Evolutionary conservation across 805 yeast genomes (phyloP).

Genomic region (Saturnispora diversa): DNA sequence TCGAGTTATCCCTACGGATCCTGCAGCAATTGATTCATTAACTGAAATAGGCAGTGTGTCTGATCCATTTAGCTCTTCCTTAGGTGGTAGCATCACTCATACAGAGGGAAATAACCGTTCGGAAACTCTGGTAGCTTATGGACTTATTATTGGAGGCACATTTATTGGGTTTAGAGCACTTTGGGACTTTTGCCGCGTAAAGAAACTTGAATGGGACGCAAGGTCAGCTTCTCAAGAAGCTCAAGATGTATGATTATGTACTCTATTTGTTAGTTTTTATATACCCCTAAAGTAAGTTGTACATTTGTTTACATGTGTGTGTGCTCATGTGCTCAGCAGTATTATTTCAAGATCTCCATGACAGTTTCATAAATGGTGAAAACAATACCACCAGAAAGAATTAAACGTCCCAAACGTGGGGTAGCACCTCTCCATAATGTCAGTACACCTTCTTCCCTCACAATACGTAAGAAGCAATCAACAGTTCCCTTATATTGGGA

Average conservation of each 20-base stretch:
- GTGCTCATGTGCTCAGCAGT: too few relatives aligned
- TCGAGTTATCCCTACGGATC: conserved; percentile 42
- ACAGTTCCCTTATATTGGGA: conserved; percentile 63
- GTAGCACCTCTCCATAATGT: conserved; percentile 99
- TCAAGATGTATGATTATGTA: too few relatives aligned
- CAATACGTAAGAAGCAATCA: conserved; percentile 73
- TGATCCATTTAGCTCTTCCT: conserved; percentile 23
- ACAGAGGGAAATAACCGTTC: conserved; percentile 5
- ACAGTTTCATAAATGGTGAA: conserved; percentile 93
- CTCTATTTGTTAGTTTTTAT: too few relatives aligned
- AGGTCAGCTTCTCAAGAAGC: background rate
- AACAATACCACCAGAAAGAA: conserved; percentile 93
- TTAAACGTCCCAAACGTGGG: conserved; percentile 86
- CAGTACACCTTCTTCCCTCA: conserved; percentile 78
- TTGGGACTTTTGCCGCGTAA: conserved; percentile 67
- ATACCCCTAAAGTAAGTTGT: too few relatives aligned
- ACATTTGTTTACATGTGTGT: too few relatives aligned
- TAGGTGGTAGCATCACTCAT: conserved; percentile 13
- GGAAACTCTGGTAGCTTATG: conserved; percentile 51
- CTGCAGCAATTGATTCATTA: conserved; percentile 44
- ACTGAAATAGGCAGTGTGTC: conserved; percentile 22
- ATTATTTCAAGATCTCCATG: conserved; percentile 45
- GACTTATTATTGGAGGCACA: conserved; percentile 59
- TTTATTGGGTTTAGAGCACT: conserved; percentile 58
- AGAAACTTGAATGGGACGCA: conserved; percentile 50